Evolutionary conservation across 139 green algal genomes (phyloP).

Genomic region (Coelastrella sp.): DNA sequence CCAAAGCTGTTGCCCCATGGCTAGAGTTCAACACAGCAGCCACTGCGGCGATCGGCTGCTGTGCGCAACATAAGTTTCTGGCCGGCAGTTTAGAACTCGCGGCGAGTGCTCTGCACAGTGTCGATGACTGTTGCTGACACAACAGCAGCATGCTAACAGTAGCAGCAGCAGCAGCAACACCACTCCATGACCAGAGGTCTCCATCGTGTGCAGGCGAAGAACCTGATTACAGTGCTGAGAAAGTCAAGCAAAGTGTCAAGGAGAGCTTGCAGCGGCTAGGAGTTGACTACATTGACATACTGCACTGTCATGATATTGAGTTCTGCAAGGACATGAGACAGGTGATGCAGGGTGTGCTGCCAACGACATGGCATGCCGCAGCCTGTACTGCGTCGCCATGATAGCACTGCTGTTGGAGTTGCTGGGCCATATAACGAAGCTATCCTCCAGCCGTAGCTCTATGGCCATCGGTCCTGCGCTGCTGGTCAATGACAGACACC

Average conservation of each 20-base stretch:
- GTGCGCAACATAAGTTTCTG: too few relatives aligned
- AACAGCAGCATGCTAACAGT: too few relatives aligned
- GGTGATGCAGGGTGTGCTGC: background rate
- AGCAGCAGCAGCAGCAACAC: too few relatives aligned
- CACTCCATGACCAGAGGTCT: background rate
- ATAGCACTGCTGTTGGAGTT: background rate
- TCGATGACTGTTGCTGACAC: too few relatives aligned
- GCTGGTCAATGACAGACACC: background rate
- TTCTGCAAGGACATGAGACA: conserved; percentile 89
- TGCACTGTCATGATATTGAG: conserved; percentile 97
- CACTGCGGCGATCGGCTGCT: too few relatives aligned
- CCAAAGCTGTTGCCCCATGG: too few relatives aligned
- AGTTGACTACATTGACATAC: conserved; percentile 89
- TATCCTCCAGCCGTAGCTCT: too few relatives aligned
- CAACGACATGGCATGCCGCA: too few relatives aligned
- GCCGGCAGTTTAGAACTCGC: too few relatives aligned
- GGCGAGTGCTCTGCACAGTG: too few relatives aligned
- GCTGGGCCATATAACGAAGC: background rate
- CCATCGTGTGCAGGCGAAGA: conserved; percentile 50
- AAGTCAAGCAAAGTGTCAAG: conserved; percentile 78
- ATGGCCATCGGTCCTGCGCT: too few relatives aligned
- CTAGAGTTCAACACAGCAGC: too few relatives aligned
- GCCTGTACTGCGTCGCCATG: background rate
- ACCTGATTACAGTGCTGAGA: conserved; percentile 84
- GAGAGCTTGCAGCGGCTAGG: conserved; percentile 85